Evolutionary conservation across 495 filamentous ascomycete species (phyloP), one percentile per base, ranked within the genome.

Genomic region (Penicillium roqueforti): DNA sequence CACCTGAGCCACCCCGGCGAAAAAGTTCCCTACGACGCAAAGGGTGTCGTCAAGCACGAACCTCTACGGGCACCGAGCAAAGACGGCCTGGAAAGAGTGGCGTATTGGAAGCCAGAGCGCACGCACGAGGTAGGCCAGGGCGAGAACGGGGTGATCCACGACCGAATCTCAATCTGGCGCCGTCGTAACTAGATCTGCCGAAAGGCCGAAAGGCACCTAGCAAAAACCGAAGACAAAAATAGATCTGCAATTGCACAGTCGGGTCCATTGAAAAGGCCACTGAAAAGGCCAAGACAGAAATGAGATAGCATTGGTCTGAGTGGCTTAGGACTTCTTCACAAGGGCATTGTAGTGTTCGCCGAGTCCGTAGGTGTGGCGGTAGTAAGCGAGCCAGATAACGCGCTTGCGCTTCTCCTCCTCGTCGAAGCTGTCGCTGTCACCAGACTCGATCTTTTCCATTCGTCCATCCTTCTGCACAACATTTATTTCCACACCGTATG

Each of bases 271-370:
- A n/a, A n/a, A n/a, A n/a, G n/a, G n/a, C 13, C 6, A n/a, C n/a
- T 13, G 5, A 23, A 44, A 40, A 18, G 18, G 39, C 31, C 19
- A 18, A 51, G 46, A 7, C 28, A 42, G 10, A 51, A 56, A 51
- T 43, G 47, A 44, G 14, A 29, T 56, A 29, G 28, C 43, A 23
- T 43, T 20, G 47, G 13, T 20, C 38, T 22, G 26, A 31, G 20
- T 47, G 38, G 8, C 29, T 59, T 57, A 67, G 4, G 55, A 42
- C 26, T 61, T 51, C 54, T 68, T 70, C 32, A 61, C 55, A 28
- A 98, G 72, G 20, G 92, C 95, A 65, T 97, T 98, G 72, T 97
- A 98, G 73, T 98, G 93, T 77, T 97, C 92, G 11, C 93, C 93
- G 16, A 97, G 74, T 2, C 91, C 91, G 74, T 90, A 97, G 47